Percentiles rank a stretch among this genome's conserved stretches.
phyloP scores from a whole-genome alignment of 2,329 filamentous ascomycete species.

The Monosporascus ibericus region DNA sequence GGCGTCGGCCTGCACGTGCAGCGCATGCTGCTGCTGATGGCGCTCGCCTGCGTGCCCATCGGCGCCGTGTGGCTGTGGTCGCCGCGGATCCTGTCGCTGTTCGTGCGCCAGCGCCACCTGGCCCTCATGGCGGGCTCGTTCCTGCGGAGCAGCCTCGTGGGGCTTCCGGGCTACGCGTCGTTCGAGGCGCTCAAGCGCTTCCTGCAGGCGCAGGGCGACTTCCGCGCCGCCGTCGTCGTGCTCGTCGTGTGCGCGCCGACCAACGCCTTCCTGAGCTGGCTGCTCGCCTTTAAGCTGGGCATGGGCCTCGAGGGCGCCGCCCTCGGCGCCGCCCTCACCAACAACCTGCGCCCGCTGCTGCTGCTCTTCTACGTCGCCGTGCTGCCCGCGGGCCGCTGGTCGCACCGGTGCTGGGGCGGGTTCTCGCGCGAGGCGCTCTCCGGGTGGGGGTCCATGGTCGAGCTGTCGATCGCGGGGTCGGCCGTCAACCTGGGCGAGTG shows the following conservation, averaged over 20 bases:
- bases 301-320: slow-evolving; percentile 47
- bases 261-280: slow-evolving; percentile 43
- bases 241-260: slow-evolving; percentile 40
- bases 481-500: slow-evolving; percentile 36
- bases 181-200: slow-evolving; percentile 51
- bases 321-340: slow-evolving; percentile 41
- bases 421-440: slow-evolving; percentile 29
- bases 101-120: slow-evolving; percentile 41
- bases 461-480: slow-evolving; percentile 32
- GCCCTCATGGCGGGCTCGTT: slow-evolving; percentile 44
- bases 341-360: slow-evolving; percentile 41
- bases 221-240: slow-evolving; percentile 41
- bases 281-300: slow-evolving; percentile 35
- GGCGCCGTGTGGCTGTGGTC: slow-evolving; percentile 43
- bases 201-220: slow-evolving; percentile 48
- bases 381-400: slow-evolving; percentile 32
- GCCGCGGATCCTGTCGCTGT: slow-evolving; percentile 35
- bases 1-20: slow-evolving; percentile 47
- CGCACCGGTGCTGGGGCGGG: slow-evolving; percentile 38
- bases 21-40: slow-evolving; percentile 45
- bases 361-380: slow-evolving; percentile 40
- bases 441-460: slow-evolving; percentile 35
- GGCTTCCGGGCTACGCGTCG: slow-evolving; percentile 45
- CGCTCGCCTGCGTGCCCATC: slow-evolving; percentile 40
- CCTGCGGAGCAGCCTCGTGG: slow-evolving; percentile 40